Evolutionary conservation across 2,329 filamentous ascomycete species (phyloP).

Genomic region (Phialophora verrucosa): DNA sequence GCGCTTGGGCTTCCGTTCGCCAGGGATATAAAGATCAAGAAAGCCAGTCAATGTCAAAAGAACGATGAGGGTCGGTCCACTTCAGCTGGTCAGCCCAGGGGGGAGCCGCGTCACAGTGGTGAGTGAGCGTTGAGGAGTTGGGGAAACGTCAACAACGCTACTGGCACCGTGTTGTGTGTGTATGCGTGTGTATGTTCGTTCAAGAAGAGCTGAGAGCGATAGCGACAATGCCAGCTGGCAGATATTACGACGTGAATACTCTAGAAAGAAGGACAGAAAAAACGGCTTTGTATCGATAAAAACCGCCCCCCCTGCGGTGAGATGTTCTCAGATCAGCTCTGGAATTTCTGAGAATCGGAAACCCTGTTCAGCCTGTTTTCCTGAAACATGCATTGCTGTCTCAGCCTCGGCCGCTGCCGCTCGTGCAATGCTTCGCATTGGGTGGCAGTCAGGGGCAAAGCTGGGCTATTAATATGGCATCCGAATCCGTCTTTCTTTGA

Average conservation of each 20-base stretch:
- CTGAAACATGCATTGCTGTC: constrained; percentile 8
- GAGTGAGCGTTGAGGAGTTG: background rate
- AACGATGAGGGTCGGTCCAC: background rate
- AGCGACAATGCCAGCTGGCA: background rate
- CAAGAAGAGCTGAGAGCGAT: background rate
- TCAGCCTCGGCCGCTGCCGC: constrained; percentile 8
- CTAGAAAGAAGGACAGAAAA: background rate
- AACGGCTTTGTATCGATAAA: background rate
- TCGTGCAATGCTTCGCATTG: background rate
- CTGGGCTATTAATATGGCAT: constrained; percentile 3
- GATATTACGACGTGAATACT: background rate
- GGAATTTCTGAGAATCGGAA: constrained; percentile 8
- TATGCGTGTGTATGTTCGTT: background rate
- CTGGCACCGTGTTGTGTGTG: too few relatives aligned
- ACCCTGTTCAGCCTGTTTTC: background rate
- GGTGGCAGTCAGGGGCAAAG: background rate
- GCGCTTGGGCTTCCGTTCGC: background rate
- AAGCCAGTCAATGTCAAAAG: background rate
- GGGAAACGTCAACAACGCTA: background rate
- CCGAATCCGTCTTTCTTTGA: background rate
- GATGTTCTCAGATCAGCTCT: constrained; percentile 6
- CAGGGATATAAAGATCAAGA: background rate
- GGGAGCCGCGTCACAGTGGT: background rate
- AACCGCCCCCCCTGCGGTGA: background rate
- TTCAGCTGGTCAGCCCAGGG: background rate